Percentiles rank a stretch among this genome's conserved stretches.
Evolutionary conservation across 371 early-diverging fungal genomes (phyloP).

Genomic region (Conidiobolus incongruus): DNA sequence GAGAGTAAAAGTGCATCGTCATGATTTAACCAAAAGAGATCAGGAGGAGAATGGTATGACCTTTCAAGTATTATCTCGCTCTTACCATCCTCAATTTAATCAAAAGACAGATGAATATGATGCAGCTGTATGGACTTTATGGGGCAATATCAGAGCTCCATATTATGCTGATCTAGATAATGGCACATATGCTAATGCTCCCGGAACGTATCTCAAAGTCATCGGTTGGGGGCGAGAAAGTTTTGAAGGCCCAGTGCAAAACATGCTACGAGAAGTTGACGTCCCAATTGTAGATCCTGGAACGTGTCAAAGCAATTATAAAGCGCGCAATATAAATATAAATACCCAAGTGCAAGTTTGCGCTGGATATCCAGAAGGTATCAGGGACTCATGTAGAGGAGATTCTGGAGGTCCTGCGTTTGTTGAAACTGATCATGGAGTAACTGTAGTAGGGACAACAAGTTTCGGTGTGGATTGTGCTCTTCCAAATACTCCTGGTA

Average conservation of each 20-base stretch:
- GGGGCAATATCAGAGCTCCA: too few relatives aligned
- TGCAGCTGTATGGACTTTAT: neutral
- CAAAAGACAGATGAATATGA: neutral
- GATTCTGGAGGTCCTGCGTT: slow-evolving; percentile 4
- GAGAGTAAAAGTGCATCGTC: slow-evolving; percentile 1
- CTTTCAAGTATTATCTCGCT: neutral
- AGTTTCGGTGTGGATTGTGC: too few relatives aligned
- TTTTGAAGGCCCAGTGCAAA: neutral
- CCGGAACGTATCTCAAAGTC: neutral
- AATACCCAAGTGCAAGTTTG: neutral
- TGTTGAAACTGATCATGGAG: neutral
- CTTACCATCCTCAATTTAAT: neutral
- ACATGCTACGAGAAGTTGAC: too few relatives aligned
- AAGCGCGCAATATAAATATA: neutral
- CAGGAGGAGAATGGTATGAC: neutral
- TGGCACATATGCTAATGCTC: neutral
- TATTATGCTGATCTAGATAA: too few relatives aligned
- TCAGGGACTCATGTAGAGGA: slow-evolving; percentile 1
- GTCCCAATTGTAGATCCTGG: too few relatives aligned
- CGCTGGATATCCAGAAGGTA: neutral
- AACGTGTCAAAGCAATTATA: too few relatives aligned
- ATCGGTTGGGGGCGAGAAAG: neutral
- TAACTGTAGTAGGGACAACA: neutral
- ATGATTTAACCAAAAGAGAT: too few relatives aligned
- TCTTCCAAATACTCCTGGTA: too few relatives aligned